Evolutionary conservation across 805 yeast genomes (phyloP).

Genomic region (Metschnikowia peoriensis): DNA sequence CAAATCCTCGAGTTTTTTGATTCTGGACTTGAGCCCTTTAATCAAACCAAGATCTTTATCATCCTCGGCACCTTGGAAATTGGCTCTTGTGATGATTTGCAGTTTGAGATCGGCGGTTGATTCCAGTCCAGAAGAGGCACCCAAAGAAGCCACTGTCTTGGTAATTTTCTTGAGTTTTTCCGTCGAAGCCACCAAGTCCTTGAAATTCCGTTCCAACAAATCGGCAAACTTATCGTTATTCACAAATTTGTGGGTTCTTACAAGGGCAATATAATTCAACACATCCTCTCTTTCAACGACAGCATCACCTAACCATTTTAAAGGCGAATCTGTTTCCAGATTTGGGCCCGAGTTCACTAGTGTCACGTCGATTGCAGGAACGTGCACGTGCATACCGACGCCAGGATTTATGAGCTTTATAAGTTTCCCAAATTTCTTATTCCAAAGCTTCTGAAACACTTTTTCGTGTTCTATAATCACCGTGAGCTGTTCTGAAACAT

Average conservation of each 20-base stretch:
- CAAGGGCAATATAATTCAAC: constrained; percentile 23
- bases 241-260: constrained; percentile 29
- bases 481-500: constrained; percentile 57
- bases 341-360: constrained; percentile 11
- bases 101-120: constrained; percentile 15
- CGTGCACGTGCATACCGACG: constrained; percentile 13
- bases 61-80: constrained; percentile 16
- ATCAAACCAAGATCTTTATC: constrained; percentile 39
- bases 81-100: constrained; percentile 10
- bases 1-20: constrained; percentile 72
- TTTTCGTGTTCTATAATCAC: constrained; percentile 56
- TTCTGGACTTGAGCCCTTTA: constrained; percentile 66
- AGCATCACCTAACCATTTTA: constrained; percentile 37
- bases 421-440: constrained; percentile 53
- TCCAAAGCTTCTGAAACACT: constrained; percentile 59
- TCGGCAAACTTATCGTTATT: constrained; percentile 30
- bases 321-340: constrained; percentile 6
- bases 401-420: constrained; percentile 22
- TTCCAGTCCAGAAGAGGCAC: constrained; percentile 11
- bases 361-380: constrained; percentile 24
- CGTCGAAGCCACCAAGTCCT: constrained; percentile 43
- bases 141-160: constrained; percentile 30
- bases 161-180: constrained; percentile 36
- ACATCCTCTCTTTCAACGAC: constrained; percentile 35
- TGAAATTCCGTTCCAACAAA: constrained; percentile 43